Percentiles rank a stretch among this genome's conserved stretches.
Evolutionary conservation across 768 basidiomycete species (phyloP).

Genomic region (Collybia sp.): DNA sequence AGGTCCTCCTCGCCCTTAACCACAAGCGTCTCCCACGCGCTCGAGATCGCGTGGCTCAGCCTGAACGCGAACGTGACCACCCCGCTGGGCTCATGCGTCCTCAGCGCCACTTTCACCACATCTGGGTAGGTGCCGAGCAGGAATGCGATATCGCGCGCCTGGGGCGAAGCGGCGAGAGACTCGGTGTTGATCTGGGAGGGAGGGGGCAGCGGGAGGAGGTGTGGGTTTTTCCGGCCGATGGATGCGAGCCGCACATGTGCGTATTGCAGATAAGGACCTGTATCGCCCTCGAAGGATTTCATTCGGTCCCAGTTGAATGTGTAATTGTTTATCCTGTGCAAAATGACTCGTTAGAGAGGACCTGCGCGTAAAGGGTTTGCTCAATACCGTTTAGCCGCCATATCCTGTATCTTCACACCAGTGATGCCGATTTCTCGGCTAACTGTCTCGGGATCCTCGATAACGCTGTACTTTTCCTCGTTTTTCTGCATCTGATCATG

Average conservation of each 20-base stretch:
- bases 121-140: conserved; percentile 91
- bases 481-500: conserved; percentile 96
- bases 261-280: conserved; percentile 94
- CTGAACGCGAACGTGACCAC: conserved; percentile 90
- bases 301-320: conserved; percentile 92
- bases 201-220: conserved; percentile 72
- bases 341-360: background rate
- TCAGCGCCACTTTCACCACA: conserved; percentile 80
- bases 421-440: conserved; percentile 87
- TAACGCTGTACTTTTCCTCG: conserved; percentile 83
- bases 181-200: conserved; percentile 64
- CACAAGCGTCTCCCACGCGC: conserved; percentile 87
- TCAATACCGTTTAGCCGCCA: conserved; percentile 84
- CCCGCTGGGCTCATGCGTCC: conserved; percentile 83
- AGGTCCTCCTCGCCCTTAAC: conserved; percentile 79
- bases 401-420: conserved; percentile 97
- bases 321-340: conserved; percentile 86
- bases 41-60: conserved; percentile 83
- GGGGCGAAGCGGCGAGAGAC: conserved; percentile 60
- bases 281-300: conserved; percentile 95
- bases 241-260: conserved; percentile 92
- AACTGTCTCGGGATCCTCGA: conserved; percentile 82
- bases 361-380: conserved; percentile 3
- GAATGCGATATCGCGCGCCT: conserved; percentile 81
- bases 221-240: conserved; percentile 87